Evolutionary conservation across 1,284 basidiomycete genomes (phyloP), one percentile per base, ranked within the genome.

Genomic region (Leccinum pseudoinsigne): DNA sequence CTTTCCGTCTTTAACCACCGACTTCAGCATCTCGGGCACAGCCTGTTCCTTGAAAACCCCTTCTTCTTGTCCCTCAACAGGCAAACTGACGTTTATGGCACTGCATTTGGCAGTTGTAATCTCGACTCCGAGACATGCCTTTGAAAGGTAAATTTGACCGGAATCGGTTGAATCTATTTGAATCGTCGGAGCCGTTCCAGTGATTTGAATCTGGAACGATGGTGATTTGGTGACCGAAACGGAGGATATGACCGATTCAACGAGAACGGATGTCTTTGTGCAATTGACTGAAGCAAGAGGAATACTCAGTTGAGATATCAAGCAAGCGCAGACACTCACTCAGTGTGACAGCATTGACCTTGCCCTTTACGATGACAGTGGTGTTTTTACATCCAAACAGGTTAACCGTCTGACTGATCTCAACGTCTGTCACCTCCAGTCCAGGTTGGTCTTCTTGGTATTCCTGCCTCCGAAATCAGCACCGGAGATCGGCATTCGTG

Each of bases 41-140:
- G 97, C 86, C 69, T 89, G 88, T 78, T 99, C 97, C 66, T 87
- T 86, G 71, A 95, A 98, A 59, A 97, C 85, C 11, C 96, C 97
- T 12, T 96, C 93, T 73, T 97, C 95, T 70, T 93, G 93, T 45
- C 87, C 92, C 67, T 89, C 89, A 2, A 92, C 88, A 0, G 97
- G 97, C 55, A 99, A 76, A 69, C 87, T 94, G 64, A 99, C 84
- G 78, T 99, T 99, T 78, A 99, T 92, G 36, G 90, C 86, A 72
- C 93, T 95, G 77, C 95, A 97, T 80, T 99, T 98, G 63, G 94
- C 90, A 1, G 96, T 97, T 56, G 95, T 92, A 71, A 99, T 94
- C 79, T 98, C 97, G 3, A 87, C 84, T 45, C 72, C 81, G 61
- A 97, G 81, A 68, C 91, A 92, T 36, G 85, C 86, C 75, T 92